phyloP scores from a whole-genome alignment of 2,329 filamentous ascomycete species.

The Aquanectria penicillioides region DNA sequence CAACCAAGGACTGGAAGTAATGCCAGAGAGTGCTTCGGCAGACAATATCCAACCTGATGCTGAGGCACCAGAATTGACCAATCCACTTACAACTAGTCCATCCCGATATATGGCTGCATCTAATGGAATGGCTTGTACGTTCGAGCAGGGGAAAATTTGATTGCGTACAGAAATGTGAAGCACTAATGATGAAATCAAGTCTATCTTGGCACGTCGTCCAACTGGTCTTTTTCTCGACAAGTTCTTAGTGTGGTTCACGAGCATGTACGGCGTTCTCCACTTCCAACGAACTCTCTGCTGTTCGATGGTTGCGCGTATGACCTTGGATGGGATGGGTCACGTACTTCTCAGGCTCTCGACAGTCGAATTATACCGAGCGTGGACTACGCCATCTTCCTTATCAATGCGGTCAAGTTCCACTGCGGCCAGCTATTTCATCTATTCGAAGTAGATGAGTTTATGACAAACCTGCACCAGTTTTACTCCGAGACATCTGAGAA shows the following conservation, averaged over 20 bases:
- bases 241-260: conserved; percentile 57
- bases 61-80: neutral
- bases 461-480: conserved; percentile 41
- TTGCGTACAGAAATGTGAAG: neutral
- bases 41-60: too few relatives aligned
- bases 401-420: conserved; percentile 65
- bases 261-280: conserved; percentile 50
- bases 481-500: conserved; percentile 19
- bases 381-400: conserved; percentile 62
- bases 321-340: conserved; percentile 56
- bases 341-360: conserved; percentile 31
- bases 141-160: neutral
- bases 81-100: conserved; percentile 16
- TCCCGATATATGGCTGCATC: neutral
- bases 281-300: conserved; percentile 54
- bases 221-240: conserved; percentile 61
- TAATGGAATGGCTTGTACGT: neutral
- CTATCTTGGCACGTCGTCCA: conserved; percentile 63
- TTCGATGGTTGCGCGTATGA: conserved; percentile 62
- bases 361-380: conserved; percentile 51
- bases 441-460: conserved; percentile 62
- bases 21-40: too few relatives aligned
- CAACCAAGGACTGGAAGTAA: neutral
- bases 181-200: conserved; percentile 48
- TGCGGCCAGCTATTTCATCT: conserved; percentile 61